A percentile compares a stretch with the other conserved stretches of the same genome.
These are phyloP conservation scores for Rusavskia elegans DNA, from an alignment of 495 filamentous ascomycete species.

Conservation along the genomic window DNA sequence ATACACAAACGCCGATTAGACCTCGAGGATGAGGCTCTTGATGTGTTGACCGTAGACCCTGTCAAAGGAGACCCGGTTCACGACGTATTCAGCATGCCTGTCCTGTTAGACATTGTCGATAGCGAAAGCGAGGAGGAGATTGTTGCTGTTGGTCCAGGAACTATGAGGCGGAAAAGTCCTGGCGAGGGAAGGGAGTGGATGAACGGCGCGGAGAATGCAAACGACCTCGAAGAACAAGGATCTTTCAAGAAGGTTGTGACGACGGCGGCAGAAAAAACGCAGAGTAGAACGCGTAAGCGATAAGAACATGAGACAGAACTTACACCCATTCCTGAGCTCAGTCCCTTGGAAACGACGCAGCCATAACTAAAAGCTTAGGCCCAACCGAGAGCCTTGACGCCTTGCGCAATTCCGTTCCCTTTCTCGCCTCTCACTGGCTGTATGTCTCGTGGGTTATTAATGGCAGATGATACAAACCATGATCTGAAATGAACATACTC, in stretches of 20 bases:
- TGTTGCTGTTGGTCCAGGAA: constrained; percentile 67
- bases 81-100: constrained; percentile 67
- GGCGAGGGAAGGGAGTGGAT: constrained; percentile 38
- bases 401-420: too few relatives aligned
- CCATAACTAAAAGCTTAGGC: too few relatives aligned
- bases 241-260: constrained; percentile 2
- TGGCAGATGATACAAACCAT: too few relatives aligned
- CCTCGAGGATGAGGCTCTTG: constrained; percentile 75
- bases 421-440: too few relatives aligned
- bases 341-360: too few relatives aligned
- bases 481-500: too few relatives aligned
- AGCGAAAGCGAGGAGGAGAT: constrained; percentile 79
- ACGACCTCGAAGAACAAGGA: constrained; percentile 25
- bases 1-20: constrained; percentile 82
- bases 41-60: constrained; percentile 64
- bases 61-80: constrained; percentile 41
- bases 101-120: constrained; percentile 61
- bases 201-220: constrained; percentile 27
- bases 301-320: neutral
- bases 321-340: neutral
- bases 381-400: too few relatives aligned
- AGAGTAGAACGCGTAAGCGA: neutral
- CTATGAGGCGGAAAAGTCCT: constrained; percentile 62
- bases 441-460: too few relatives aligned
- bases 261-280: neutral